Conservation (phyloP, 2,329 filamentous ascomycete genomes). For the Cladophialophora exuberans region DNA sequence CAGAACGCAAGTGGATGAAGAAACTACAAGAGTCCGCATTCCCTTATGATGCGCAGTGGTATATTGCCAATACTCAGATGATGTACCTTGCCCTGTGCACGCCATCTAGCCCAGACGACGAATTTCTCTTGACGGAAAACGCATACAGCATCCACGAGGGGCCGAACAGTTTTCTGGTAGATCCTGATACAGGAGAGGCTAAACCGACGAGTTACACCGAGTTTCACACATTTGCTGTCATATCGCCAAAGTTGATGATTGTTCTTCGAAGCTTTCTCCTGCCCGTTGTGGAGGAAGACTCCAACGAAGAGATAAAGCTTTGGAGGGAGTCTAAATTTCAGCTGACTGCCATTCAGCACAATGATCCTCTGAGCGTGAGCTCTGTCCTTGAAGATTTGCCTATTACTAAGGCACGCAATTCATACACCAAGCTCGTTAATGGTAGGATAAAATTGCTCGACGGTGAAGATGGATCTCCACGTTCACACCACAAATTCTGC, state of each 20-base stretch:
- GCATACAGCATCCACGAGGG: constrained; percentile 40
- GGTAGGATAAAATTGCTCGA: background rate
- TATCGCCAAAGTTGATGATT: constrained; percentile 30
- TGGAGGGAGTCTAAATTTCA: background rate
- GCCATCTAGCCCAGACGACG: constrained; percentile 32
- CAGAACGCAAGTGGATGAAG: constrained; percentile 34
- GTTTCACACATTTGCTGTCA: constrained; percentile 27
- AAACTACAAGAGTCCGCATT: constrained; percentile 35
- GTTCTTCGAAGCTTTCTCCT: constrained; percentile 26
- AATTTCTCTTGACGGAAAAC: constrained; percentile 42
- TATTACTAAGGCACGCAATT: background rate
- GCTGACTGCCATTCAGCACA: background rate
- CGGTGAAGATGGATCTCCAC: background rate
- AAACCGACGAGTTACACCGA: constrained; percentile 20
- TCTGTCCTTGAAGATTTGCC: background rate
- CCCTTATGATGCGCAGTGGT: constrained; percentile 38
- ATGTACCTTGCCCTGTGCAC: constrained; percentile 40
- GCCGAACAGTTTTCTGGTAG: constrained; percentile 15
- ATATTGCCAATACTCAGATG: constrained; percentile 34
- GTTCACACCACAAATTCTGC: background rate
- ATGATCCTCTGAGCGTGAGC: background rate
- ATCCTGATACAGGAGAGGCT: background rate
- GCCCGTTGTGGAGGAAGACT: constrained; percentile 3
- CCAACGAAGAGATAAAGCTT: background rate
- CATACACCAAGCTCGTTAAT: background rate